Evolutionary conservation across 1,284 basidiomycete genomes (phyloP), one percentile per base, ranked within the genome.

Genomic region (Boletellus deceptivus): DNA sequence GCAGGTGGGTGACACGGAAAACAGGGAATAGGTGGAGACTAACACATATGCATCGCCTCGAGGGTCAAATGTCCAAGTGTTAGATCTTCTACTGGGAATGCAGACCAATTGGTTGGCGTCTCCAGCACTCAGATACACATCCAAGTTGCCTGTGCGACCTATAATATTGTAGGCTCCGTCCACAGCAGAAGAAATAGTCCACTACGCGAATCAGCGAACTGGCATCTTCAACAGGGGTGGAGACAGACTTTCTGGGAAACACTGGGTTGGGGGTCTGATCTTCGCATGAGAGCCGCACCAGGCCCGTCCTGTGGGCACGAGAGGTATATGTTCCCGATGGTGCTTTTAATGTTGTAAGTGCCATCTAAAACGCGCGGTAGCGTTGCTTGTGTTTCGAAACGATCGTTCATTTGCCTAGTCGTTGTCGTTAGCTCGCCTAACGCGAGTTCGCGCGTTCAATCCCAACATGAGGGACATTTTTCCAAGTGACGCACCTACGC

Each of bases 41-140:
- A 17, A 42, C 47, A 48, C 47, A 5, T 42, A 36, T 22, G 47
- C 47, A 22, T 48, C 17, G 2, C 47, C 47, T n/a, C 47, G 36
- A 17, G 40, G 34, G 17, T 49, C 47, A 35, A 49, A 22, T 0
- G 39, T 41, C 46, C 46, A 48, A 16, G 3, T 20, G 13, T 16
- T 29, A 20, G n/a, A 17, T 17, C 22, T 34, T 33, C 42, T 24
- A 33, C 14, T 33, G 22, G 33, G 17, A 33, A 17, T 17, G 16
- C 46, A 48, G 9, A 42, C 33, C 6, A 48, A 13, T 8, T 48
- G 9, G 8, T 25, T 35, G 8, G 16, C 24, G 17, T 16, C 7
- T 9, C 20, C 39, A 3, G 24, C 22, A 6, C 31, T 7, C 17
- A 42, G n/a, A 10, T 17, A 33, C 3, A 35, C 17, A 3, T 40